Base-by-base conservation (phyloP, 352 stramenopile species). In the Phytophthora megakarya region DNA sequence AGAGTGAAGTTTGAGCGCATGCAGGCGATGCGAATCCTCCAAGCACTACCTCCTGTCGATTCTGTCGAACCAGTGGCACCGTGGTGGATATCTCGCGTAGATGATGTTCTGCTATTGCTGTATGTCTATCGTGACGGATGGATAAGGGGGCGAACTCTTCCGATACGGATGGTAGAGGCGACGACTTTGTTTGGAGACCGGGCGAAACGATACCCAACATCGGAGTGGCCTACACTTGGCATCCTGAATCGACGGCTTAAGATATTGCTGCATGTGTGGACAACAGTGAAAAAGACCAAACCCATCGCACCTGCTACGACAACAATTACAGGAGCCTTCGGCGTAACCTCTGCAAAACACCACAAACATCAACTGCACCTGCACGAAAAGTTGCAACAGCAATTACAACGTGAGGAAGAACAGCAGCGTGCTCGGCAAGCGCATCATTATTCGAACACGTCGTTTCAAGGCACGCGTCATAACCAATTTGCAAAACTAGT, bases 401-500 rank as follows among this genome's bases (percentile, higher is more conserved):
- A 66, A 59, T 16, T 72, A 11, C 55, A 59, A 28, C 46, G 44
- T 37, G 59, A 68, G 43, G 30, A 61, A 12, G 60, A 74, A 22
- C 61, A 61, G 18, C 56, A 78, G n/a, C 55, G 65, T 28, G 39
- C 38, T 42, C 54, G 69, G 39, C 48, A 73, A 60, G 38, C 53
- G 3, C 52, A 49, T 13, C 56, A 66, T 13, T 65, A 65, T 12
- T 33, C 55, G 4, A 67, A 26, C 16, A 43, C 63, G 8, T 71
- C 62, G 53, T 52, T 58, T 32, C 33, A 71, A 35, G 59, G 64
- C 6, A 60, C 66, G 1, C 85, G 80, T 8, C 78, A 86, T 39
- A 85, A 82, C 35, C 80, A 85, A 16, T 96, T 96, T 54, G 85
- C 86, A 2, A 90, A 89, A 50, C 74, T 93, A 30, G 56, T 93